A percentile compares a stretch with the other conserved stretches of the same genome.
These are phyloP conservation scores for Neodidymelliopsis sp. DNA, from an alignment of 2,329 filamentous ascomycete genomes.

Conservation along the genomic window DNA sequence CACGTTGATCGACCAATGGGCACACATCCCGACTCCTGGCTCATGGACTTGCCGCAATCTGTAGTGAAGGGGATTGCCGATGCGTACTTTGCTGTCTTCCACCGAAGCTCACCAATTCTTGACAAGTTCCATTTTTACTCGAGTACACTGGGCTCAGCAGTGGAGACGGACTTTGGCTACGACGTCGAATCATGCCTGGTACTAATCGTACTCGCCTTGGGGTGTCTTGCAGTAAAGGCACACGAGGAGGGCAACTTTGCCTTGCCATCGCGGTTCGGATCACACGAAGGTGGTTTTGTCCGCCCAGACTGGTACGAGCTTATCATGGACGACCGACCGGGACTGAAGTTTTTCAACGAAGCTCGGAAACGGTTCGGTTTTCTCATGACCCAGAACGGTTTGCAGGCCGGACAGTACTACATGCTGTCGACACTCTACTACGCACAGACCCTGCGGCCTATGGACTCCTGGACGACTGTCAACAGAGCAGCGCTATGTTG, in stretches of 20 bases:
- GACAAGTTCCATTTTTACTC: slow-evolving; percentile 62
- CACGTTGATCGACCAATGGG: slow-evolving; percentile 45
- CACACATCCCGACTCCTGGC: slow-evolving; percentile 49
- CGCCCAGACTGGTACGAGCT: slow-evolving; percentile 47
- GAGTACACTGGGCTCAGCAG: slow-evolving; percentile 57
- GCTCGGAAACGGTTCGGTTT: slow-evolving; percentile 61
- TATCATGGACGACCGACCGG: slow-evolving; percentile 51
- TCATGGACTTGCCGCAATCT: slow-evolving; percentile 57
- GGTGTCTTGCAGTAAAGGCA: slow-evolving; percentile 59
- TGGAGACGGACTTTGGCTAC: slow-evolving; percentile 60
- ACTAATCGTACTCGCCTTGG: slow-evolving; percentile 60
- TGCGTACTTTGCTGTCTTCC: slow-evolving; percentile 63
- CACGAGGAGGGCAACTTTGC: slow-evolving; percentile 60
- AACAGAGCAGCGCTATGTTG: slow-evolving; percentile 61
- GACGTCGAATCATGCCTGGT: slow-evolving; percentile 62
- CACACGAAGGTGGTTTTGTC: slow-evolving; percentile 27
- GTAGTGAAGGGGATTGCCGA: slow-evolving; percentile 61
- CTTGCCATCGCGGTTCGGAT: slow-evolving; percentile 44
- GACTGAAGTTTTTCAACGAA: slow-evolving; percentile 63
- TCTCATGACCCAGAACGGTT: slow-evolving; percentile 57
- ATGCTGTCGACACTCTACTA: slow-evolving; percentile 61
- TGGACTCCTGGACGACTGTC: slow-evolving; percentile 63
- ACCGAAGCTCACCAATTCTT: slow-evolving; percentile 61
- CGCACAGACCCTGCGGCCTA: slow-evolving; percentile 60
- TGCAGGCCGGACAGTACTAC: slow-evolving; percentile 62